Evolutionary conservation across 2,329 filamentous ascomycete species (phyloP), one percentile per base, ranked within the genome.

Genomic region (Stagonosporopsis vannaccii): DNA sequence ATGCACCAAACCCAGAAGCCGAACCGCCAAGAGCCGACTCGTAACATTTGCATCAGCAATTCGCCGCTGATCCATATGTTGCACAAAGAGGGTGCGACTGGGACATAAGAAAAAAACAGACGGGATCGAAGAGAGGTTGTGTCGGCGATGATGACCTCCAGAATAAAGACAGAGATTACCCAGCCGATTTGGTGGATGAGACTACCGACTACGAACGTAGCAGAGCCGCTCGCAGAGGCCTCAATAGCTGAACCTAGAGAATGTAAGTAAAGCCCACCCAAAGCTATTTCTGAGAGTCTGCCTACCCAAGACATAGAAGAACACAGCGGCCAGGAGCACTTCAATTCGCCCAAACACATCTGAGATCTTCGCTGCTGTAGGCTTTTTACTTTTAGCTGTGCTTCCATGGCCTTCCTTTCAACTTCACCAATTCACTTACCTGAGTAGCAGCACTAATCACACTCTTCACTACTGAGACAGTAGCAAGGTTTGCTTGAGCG

Each of bases 11-110:
- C 88, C 60, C 85, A 86, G 26, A 73, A 53, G 17, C 86, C 86
- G 85, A 85, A 88, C 55, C 80, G 74, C 86, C 86, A 89, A 1
- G 77, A 81, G 0, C 83, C 83, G 2, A 67, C 69, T 0, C 53
- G 63, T 19, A 87, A 66, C 0, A 87, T 83, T 0, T 82, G 78
- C 0, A 72, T 67, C 0, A 83, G 81, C 45, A 89, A 74, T 58
- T 84, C 81, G 19, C 86, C 86, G 58, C 83, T 84, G 13, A 88
- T 79, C 86, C 86, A 89, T 0, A 85, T 85, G 65, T 88, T 88
- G 85, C 72, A 66, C 17, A 69, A 26, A 42, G 69, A 67, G 7
- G 64, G 65, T 5, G 50, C 23, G 2, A 63, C 61, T 7, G 65
- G 65, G 15, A 89, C 76, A 66, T 87, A 89, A 43, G 84, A 87